phyloP scores from a whole-genome alignment of 2,329 filamentous ascomycete genomes.

The Ilyonectria mors-panacis region DNA sequence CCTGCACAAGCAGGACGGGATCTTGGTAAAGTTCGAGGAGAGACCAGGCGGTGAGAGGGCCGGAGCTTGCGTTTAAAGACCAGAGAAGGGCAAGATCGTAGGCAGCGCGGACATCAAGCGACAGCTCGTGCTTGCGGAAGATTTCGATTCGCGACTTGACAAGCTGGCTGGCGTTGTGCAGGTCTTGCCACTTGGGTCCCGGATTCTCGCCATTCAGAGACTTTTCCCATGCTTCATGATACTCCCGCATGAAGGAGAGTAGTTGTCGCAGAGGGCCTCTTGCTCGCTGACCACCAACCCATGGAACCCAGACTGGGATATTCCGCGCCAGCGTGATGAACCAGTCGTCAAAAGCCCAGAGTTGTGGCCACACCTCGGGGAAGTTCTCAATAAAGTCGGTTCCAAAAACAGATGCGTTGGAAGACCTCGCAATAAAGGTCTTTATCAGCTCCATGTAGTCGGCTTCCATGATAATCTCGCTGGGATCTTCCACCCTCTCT shows the following conservation, averaged over 20 bases:
- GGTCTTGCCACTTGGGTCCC: conserved; percentile 54
- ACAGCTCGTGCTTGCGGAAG: conserved; percentile 49
- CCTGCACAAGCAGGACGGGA: conserved; percentile 53
- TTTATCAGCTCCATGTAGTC: conserved; percentile 54
- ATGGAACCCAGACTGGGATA: conserved; percentile 53
- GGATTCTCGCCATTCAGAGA: conserved; percentile 51
- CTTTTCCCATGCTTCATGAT: conserved; percentile 54
- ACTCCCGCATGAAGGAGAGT: conserved; percentile 51
- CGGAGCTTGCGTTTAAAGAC: conserved; percentile 57
- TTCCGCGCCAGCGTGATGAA: conserved; percentile 52
- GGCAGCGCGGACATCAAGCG: conserved; percentile 51
- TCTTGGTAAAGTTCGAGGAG: conserved; percentile 59
- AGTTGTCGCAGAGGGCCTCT: conserved; percentile 49
- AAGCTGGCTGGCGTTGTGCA: conserved; percentile 54
- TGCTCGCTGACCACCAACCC: conserved; percentile 51
- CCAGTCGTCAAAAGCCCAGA: conserved; percentile 57
- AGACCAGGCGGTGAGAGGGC: conserved; percentile 58
- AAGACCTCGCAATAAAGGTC: conserved; percentile 54
- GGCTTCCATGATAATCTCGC: conserved; percentile 50
- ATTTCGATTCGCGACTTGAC: conserved; percentile 50
- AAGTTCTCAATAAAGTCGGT: conserved; percentile 60
- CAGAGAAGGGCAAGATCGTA: conserved; percentile 56
- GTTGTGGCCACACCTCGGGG: conserved; percentile 54
- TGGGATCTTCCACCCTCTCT: conserved; percentile 47
- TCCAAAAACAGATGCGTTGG: conserved; percentile 56